These are phyloP conservation scores for Heterobasidion parviporum DNA, from an alignment of 1,284 basidiomycete species.

Conservation along the genomic window DNA sequence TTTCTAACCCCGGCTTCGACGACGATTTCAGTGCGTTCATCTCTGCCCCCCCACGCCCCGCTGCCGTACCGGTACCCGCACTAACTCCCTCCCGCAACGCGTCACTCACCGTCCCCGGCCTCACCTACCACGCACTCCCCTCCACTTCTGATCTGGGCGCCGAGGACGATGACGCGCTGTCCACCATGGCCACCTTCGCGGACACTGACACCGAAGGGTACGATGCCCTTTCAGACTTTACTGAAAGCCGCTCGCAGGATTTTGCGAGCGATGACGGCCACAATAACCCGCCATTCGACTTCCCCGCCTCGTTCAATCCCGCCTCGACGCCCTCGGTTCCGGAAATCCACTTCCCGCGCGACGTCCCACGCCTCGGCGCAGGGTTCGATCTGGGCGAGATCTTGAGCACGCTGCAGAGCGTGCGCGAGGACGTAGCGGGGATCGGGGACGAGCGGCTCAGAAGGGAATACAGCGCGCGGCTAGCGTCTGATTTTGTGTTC, in stretches of 20 bases:
- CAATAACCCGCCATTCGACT: no score
- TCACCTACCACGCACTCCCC: neutral
- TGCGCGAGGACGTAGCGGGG: slow-evolving; percentile 65
- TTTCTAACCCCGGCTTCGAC: slow-evolving; percentile 42
- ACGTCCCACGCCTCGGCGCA: neutral
- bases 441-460: slow-evolving; percentile 58
- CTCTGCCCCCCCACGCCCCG: slow-evolving; percentile 30
- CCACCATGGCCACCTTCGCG: no score
- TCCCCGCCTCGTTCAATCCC: neutral
- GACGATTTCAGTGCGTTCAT: slow-evolving; percentile 74
- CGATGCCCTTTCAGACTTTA: slow-evolving; percentile 1
- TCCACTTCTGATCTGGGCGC: no score
- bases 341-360: neutral
- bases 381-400: slow-evolving; percentile 57
- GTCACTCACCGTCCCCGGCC: neutral
- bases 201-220: slow-evolving; percentile 11
- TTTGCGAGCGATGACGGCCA: no score
- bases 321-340: neutral
- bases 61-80: neutral
- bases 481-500: slow-evolving; percentile 67
- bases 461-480: slow-evolving; percentile 58
- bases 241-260: no score
- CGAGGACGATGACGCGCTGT: slow-evolving; percentile 1
- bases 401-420: slow-evolving; percentile 52
- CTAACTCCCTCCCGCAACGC: no score